Evolutionary conservation across 306 rosid species (phyloP).

Genomic region (Quercus wislizeni): DNA sequence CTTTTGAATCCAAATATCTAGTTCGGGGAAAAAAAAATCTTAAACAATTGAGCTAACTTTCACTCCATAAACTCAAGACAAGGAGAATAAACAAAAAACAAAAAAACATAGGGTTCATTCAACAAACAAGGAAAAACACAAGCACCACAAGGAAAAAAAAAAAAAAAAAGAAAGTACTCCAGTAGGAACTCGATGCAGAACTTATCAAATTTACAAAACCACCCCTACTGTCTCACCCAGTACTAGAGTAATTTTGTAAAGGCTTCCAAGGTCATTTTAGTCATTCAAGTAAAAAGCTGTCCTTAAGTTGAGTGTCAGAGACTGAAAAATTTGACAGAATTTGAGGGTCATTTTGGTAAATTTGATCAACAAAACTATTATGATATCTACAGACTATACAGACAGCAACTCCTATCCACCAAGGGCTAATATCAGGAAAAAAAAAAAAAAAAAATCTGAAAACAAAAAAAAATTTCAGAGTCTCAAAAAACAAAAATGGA

Average conservation of each 20-base stretch:
- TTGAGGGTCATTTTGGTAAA: constrained; percentile 32
- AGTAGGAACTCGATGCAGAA: too few relatives aligned
- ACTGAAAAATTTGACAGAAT: constrained; percentile 25
- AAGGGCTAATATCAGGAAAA: neutral
- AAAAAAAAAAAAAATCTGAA: too few relatives aligned
- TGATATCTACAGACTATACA: constrained; percentile 52
- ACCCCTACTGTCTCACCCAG: neutral
- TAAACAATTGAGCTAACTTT: too few relatives aligned
- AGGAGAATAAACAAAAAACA: neutral
- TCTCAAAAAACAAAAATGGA: neutral
- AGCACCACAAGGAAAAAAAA: neutral
- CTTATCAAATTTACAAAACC: neutral
- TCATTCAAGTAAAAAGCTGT: neutral
- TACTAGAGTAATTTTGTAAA: neutral
- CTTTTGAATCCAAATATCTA: too few relatives aligned
- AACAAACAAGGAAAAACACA: neutral
- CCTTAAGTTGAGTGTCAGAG: neutral
- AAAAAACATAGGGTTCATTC: neutral
- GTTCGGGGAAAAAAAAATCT: too few relatives aligned
- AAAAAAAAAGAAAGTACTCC: neutral
- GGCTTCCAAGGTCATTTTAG: neutral
- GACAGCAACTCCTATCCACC: constrained; percentile 33
- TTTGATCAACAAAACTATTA: constrained; percentile 5
- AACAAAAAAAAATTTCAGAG: constrained; percentile 1
- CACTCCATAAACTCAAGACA: neutral